Base-by-base conservation (phyloP, 129 eudicot genomes). In the Flaveria brownii region DNA sequence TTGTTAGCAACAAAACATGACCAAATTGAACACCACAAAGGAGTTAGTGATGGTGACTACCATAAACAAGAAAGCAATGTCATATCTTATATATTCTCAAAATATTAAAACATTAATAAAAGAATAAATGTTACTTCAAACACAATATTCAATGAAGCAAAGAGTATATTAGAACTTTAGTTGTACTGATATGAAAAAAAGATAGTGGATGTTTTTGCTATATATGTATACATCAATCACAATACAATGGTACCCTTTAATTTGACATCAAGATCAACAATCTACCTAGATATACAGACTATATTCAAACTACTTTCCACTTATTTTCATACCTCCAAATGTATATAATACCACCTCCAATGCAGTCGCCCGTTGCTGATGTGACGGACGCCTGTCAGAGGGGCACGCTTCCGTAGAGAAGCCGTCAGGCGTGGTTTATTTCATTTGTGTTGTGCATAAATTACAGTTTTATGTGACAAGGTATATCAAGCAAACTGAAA, bases 201-300 rank as follows among this genome's bases (percentile, higher is more conserved):
- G 66, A 63, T 72, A 28, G 78, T 33, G 78, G 66, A 71, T 73
- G 69, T 54, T 55, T 45, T 60, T 41, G 45, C 15, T 61, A 30
- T 67, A 66, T 54, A 52, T 63, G 39, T 80, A 62, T 62, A 6
- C 75, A 67, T 80, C 84, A 80, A 73, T 80, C 84, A 43, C 75
- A 66, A 42, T 80, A 80, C 70, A 45, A 55, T 55, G 20, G 9
- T 54, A 46, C 7, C 42, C 2, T 73, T 64, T 80, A 68, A 65
- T 67, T 43, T 54, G 15, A 65, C 52, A 65, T 26, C 46, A 73
- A 6, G 30, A 39, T 80, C 84, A 73, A 73, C 57, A 71, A 50
- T 22, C 81, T 33, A 71, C 18, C 77, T 59, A 78, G 13, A 69
- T 47, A 67, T 55, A 43, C 76, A 77, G 41, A 57, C 81, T 70